Evolutionary conservation across 345 rosid genomes (phyloP).

Genomic region (Arabidopsis suecica): DNA sequence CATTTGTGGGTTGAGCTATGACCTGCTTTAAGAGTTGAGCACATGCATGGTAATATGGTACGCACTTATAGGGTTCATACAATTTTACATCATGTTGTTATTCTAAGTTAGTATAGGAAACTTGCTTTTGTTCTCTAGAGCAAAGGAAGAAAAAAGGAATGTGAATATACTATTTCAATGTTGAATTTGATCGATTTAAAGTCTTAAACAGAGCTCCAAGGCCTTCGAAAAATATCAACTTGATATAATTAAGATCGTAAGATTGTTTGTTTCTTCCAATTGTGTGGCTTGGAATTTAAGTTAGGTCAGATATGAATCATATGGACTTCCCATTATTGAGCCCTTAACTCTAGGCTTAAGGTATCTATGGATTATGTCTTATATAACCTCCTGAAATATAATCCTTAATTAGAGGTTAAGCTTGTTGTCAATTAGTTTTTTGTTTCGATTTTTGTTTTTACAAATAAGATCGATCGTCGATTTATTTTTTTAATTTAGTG

Average conservation of each 20-base stretch:
- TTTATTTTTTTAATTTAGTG: background rate
- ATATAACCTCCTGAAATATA: background rate
- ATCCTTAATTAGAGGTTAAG: background rate
- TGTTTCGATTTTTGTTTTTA: background rate
- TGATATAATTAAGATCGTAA: background rate
- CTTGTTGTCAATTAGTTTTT: background rate
- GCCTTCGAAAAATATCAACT: conserved; percentile 7
- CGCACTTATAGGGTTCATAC: conserved; percentile 20
- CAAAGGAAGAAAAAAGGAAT: background rate
- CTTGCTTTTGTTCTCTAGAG: conserved; percentile 27
- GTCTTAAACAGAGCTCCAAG: background rate
- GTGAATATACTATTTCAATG: conserved; percentile 19
- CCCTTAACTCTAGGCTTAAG: conserved; percentile 14
- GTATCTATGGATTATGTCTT: background rate
- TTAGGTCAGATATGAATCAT: conserved; percentile 18
- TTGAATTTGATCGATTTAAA: conserved; percentile 17
- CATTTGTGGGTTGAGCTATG: conserved; percentile 32
- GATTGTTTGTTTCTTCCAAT: background rate
- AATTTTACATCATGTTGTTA: conserved; percentile 6
- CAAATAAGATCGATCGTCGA: background rate
- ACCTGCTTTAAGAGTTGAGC: background rate
- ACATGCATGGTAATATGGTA: conserved; percentile 32
- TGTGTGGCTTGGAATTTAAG: conserved; percentile 22
- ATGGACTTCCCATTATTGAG: conserved; percentile 9
- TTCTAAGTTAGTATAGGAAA: conserved; percentile 32